phyloP scores from a whole-genome alignment of 805 yeast species.

The Yarrowia yakushimensis region DNA sequence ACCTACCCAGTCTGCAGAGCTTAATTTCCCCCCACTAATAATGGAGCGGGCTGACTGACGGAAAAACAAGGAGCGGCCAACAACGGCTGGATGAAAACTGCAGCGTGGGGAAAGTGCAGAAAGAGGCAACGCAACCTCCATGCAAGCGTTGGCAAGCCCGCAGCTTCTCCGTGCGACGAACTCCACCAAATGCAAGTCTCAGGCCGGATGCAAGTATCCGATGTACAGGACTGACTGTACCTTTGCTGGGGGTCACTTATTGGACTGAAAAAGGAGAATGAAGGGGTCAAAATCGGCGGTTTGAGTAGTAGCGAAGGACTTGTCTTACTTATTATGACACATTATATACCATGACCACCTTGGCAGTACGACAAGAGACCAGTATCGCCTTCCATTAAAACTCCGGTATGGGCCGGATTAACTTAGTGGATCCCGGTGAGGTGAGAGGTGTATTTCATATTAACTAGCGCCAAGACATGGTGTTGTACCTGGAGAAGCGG shows the following conservation, averaged over 20 bases:
- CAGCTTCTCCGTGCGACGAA: not conserved
- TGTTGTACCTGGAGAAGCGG: not conserved
- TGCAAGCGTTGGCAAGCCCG: not conserved
- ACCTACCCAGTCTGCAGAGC: not conserved
- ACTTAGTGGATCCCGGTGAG: not conserved
- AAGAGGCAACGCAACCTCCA: not conserved
- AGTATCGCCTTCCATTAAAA: no score
- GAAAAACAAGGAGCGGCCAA: no score
- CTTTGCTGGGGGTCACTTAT: no score
- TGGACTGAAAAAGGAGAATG: no score
- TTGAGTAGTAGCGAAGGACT: no score
- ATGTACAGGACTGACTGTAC: no score
- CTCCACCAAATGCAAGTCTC: not conserved
- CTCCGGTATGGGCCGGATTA: not conserved
- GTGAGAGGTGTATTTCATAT: not conserved
- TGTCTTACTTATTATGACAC: no score
- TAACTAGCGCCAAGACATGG: not conserved
- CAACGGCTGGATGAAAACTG: not conserved
- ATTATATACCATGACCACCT: no score
- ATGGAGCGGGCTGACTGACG: not conserved
- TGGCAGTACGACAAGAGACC: no score
- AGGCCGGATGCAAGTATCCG: conserved; percentile 12
- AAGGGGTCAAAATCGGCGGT: no score
- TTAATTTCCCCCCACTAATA: not conserved
- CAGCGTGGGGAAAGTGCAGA: not conserved